Evolutionary conservation across 441 rosid genomes (phyloP).

Genomic region (Biscutella laevigata): DNA sequence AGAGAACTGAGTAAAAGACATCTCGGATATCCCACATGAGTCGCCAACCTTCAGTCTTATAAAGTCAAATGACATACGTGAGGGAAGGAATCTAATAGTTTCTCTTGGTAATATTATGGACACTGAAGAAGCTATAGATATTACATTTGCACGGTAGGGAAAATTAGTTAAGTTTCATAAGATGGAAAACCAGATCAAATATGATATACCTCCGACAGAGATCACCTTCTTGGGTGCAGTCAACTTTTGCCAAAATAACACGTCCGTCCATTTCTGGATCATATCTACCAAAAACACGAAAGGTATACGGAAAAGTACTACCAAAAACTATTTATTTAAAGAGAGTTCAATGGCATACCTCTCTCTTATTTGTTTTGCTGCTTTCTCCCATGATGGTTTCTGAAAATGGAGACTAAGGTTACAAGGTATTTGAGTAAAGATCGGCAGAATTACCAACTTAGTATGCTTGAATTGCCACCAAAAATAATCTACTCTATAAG

Average conservation of each 20-base stretch:
- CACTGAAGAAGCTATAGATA: neutral
- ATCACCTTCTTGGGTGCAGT: constrained; percentile 68
- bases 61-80: neutral
- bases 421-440: neutral
- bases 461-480: neutral
- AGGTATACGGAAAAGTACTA: neutral
- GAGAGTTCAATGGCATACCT: constrained; percentile 37
- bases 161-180: neutral
- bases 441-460: constrained; percentile 3
- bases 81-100: constrained; percentile 5
- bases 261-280: constrained; percentile 94
- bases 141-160: neutral
- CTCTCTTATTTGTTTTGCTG: constrained; percentile 71
- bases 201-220: constrained; percentile 74
- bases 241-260: constrained; percentile 79
- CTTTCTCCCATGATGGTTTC: constrained; percentile 98
- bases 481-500: neutral
- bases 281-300: constrained; percentile 42
- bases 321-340: constrained; percentile 1
- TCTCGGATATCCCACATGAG: constrained; percentile 1
- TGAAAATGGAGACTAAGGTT: constrained; percentile 33
- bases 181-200: constrained; percentile 11
- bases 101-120: neutral
- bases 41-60: neutral
- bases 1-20: neutral